These are phyloP conservation scores for Stropharia rugosoannulata DNA, from an alignment of 768 basidiomycete species.

Conservation along the genomic window DNA sequence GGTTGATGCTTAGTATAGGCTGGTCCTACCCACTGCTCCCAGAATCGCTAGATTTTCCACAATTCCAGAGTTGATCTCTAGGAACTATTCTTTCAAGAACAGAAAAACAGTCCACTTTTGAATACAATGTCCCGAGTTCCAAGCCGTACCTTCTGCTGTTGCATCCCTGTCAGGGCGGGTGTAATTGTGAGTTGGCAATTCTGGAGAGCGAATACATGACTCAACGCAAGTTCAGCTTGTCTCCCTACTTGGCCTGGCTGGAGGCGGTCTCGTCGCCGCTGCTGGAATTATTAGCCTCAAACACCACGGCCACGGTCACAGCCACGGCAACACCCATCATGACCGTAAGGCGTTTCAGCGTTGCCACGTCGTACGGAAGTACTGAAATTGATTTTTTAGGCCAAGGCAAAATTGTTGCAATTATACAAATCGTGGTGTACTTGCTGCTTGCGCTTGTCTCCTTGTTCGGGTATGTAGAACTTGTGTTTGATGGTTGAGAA, in stretches of 20 bases:
- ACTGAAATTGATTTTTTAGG: conserved; percentile 16
- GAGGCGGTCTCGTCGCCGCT: conserved; percentile 39
- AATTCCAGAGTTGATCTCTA: conserved; percentile 30
- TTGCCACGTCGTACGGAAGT: background rate
- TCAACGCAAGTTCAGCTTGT: conserved; percentile 29
- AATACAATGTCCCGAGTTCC: conserved; percentile 30
- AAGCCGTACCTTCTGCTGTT: conserved; percentile 49
- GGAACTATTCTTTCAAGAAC: conserved; percentile 11
- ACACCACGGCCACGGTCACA: conserved; percentile 4
- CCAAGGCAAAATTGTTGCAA: conserved; percentile 38
- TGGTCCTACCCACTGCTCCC: conserved; percentile 41
- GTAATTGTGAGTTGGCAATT: conserved; percentile 36
- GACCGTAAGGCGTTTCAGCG: too few species aligned
- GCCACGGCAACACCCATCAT: too few species aligned
- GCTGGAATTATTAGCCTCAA: conserved; percentile 35
- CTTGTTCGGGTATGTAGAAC: conserved; percentile 37
- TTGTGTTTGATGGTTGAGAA: background rate
- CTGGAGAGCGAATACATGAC: background rate
- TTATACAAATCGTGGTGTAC: conserved; percentile 42
- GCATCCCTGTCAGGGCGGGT: conserved; percentile 48
- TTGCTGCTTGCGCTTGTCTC: conserved; percentile 41
- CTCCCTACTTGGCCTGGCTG: conserved; percentile 42
- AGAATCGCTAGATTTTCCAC: conserved; percentile 9
- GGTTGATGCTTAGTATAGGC: conserved; percentile 33
- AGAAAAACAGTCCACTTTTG: conserved; percentile 6